A percentile compares a stretch with the other conserved stretches of the same genome.
Evolutionary conservation across 306 rosid genomes (phyloP).

Genomic region (Quercus glauca): DNA sequence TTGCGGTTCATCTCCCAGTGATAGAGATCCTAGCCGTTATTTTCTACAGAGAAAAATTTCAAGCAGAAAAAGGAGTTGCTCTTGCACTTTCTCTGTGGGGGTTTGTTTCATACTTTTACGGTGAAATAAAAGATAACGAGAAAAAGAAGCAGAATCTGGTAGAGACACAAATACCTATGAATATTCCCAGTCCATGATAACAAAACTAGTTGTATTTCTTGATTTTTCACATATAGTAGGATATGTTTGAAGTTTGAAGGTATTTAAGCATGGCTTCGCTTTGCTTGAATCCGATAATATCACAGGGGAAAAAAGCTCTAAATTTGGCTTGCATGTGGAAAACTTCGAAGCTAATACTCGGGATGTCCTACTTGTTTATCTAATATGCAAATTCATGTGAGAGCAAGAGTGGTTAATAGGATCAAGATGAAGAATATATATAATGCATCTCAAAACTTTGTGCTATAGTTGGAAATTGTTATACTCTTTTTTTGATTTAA

Average conservation of each 20-base stretch:
- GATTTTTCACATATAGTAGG: background rate
- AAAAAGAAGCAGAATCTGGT: background rate
- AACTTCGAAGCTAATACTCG: no score
- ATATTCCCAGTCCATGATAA: conserved; percentile 16
- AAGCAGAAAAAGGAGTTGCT: conserved; percentile 58
- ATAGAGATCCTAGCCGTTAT: conserved; percentile 63
- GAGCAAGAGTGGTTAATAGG: no score
- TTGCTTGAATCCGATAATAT: background rate
- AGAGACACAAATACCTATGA: conserved; percentile 9
- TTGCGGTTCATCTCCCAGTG: conserved; percentile 54
- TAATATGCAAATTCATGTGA: no score
- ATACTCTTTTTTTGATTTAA: no score
- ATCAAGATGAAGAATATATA: no score
- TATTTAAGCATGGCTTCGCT: no score
- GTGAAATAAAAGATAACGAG: conserved; percentile 47
- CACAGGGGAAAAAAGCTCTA: background rate
- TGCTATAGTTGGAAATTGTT: no score
- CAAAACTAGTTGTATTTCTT: background rate
- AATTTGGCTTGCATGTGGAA: no score
- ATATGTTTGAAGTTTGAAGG: background rate
- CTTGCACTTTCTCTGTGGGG: conserved; percentile 69
- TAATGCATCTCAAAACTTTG: no score
- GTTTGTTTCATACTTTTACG: conserved; percentile 64
- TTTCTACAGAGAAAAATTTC: conserved; percentile 56
- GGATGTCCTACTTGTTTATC: no score